Conservation (phyloP, 2,329 filamentous ascomycete species). For the Alternaria brassicae region DNA sequence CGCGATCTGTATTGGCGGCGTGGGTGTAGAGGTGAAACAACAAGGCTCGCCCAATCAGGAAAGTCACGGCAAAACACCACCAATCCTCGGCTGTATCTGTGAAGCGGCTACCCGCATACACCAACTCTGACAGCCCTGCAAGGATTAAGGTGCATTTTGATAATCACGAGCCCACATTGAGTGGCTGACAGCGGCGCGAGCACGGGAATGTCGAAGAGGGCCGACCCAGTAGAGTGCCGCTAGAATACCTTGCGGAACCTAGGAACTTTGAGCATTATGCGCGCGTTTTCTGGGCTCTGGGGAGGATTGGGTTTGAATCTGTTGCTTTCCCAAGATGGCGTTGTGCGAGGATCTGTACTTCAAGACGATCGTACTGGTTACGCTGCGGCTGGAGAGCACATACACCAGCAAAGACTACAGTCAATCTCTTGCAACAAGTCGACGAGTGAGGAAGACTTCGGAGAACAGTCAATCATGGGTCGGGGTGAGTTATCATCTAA, state of each 20-base stretch:
- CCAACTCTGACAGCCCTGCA: not conserved
- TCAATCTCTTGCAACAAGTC: not conserved
- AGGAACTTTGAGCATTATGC: constrained; percentile 11
- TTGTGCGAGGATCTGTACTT: not conserved
- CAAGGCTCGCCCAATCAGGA: constrained; percentile 17
- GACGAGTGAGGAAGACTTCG: not conserved
- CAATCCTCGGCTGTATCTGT: not conserved
- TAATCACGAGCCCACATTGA: not conserved
- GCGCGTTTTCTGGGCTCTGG: not conserved
- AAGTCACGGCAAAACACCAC: constrained; percentile 15
- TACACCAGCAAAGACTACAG: constrained; percentile 7
- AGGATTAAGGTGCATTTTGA: not conserved
- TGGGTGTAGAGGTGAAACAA: constrained; percentile 12
- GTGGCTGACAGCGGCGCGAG: constrained; percentile 18
- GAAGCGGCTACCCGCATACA: constrained; percentile 4
- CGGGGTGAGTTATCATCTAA: constrained; percentile 27
- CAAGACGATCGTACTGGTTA: constrained; percentile 3
- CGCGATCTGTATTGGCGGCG: constrained; percentile 9
- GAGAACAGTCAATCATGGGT: constrained; percentile 31
- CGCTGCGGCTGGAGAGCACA: not conserved
- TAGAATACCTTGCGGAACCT: constrained; percentile 7
- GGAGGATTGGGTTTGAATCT: constrained; percentile 16
- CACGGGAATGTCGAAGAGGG: constrained; percentile 12
- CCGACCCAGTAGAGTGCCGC: constrained; percentile 8
- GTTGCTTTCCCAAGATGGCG: not conserved